phyloP scores from a whole-genome alignment of 331 rosid genomes.

The Spiraea crenata region DNA sequence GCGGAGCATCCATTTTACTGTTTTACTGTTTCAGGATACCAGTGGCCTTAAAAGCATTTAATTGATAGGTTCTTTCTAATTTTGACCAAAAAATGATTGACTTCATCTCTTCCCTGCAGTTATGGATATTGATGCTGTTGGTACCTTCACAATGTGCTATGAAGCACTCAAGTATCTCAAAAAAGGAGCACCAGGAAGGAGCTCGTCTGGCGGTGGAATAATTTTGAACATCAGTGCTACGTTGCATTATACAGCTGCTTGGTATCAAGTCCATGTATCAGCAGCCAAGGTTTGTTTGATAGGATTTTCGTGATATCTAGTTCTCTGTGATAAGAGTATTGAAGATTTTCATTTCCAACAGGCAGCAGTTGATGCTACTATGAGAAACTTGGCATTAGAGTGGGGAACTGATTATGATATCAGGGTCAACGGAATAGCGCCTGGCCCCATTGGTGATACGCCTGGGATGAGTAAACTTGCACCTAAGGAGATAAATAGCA shows the following conservation, averaged over 20 bases:
- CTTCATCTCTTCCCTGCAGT: conserved; percentile 48
- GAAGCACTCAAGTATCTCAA: conserved; percentile 87
- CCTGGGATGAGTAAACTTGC: conserved; percentile 84
- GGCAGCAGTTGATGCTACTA: conserved; percentile 96
- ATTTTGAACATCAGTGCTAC: conserved; percentile 88
- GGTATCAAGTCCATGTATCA: conserved; percentile 94
- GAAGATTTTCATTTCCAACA: conserved; percentile 28
- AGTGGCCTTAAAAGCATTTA: not conserved
- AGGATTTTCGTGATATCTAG: conserved; percentile 1
- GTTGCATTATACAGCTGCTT: conserved; percentile 81
- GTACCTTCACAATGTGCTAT: conserved; percentile 92
- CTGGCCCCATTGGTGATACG: conserved; percentile 88
- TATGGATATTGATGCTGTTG: conserved; percentile 94
- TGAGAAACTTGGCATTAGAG: conserved; percentile 91
- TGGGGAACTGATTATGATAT: conserved; percentile 95
- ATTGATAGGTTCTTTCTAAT: not conserved
- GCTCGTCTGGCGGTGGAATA: conserved; percentile 60
- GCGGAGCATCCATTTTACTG: not conserved
- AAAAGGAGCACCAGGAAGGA: conserved; percentile 83
- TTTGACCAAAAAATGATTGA: conserved; percentile 6
- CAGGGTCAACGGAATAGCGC: conserved; percentile 90
- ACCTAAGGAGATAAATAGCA: conserved; percentile 64
- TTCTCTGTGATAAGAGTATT: conserved; percentile 17
- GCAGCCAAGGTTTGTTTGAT: conserved; percentile 77
- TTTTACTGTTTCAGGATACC: not conserved